Conservation (phyloP, 2,329 filamentous ascomycete genomes). For the Colletotrichum higginsianum region DNA sequence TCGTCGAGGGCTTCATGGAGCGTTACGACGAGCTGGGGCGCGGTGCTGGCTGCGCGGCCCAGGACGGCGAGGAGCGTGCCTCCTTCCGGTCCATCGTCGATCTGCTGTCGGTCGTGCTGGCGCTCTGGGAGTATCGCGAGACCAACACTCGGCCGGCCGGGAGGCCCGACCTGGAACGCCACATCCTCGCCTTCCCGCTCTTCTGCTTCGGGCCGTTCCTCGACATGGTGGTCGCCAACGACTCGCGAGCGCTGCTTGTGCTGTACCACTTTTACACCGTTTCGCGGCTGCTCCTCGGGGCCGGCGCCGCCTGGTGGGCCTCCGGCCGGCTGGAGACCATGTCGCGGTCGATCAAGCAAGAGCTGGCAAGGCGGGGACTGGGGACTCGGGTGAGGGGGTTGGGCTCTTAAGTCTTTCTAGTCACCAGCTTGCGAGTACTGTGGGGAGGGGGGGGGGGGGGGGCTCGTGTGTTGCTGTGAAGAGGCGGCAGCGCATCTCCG, state of each 20-base stretch:
- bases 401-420: background rate
- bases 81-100: constrained; percentile 45
- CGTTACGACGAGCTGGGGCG: constrained; percentile 45
- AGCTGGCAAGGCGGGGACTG: constrained; percentile 1
- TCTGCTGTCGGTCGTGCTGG: constrained; percentile 43
- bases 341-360: constrained; percentile 27
- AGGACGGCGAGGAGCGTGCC: constrained; percentile 23
- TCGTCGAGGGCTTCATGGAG: constrained; percentile 43
- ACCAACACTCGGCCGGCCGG: constrained; percentile 4
- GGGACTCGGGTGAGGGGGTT: background rate
- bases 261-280: constrained; percentile 48
- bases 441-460: too few species aligned
- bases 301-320: constrained; percentile 48
- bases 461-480: too few species aligned
- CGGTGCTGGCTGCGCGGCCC: too few species aligned
- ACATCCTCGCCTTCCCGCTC: constrained; percentile 49
- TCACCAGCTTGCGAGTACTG: too few species aligned
- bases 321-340: constrained; percentile 43
- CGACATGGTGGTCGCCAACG: constrained; percentile 44
- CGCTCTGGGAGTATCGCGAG: constrained; percentile 12
- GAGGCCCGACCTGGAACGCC: constrained; percentile 46
- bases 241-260: constrained; percentile 48
- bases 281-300: constrained; percentile 43
- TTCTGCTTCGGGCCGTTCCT: constrained; percentile 48
- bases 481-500: too few species aligned